Conservation (phyloP, 2,329 filamentous ascomycete species). For the Colletotrichum phormii region DNA sequence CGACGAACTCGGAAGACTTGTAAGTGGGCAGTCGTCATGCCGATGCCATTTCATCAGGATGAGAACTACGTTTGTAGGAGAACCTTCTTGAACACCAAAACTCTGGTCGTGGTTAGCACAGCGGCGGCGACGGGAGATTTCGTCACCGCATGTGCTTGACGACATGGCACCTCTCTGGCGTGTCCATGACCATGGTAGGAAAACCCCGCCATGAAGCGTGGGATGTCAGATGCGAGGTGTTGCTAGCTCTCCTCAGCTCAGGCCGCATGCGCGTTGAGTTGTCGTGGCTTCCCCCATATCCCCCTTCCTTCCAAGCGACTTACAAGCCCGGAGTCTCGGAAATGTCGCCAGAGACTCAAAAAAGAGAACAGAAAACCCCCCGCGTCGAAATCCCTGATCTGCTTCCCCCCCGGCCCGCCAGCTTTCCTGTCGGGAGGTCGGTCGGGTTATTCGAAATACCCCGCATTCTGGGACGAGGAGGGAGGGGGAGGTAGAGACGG, state of each 20-base stretch:
- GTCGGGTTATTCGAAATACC: background rate
- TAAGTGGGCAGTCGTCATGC: background rate
- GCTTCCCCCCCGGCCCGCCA: background rate
- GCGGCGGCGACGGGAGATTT: background rate
- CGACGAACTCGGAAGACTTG: background rate
- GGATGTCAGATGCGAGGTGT: no score
- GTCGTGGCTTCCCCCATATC: no score
- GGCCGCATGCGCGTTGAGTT: no score
- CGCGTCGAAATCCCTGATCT: no score
- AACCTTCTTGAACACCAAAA: background rate
- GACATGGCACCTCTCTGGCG: background rate
- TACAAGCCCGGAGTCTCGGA: no score
- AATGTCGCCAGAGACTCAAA: no score
- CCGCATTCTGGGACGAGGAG: conserved; percentile 1
- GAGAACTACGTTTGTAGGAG: background rate
- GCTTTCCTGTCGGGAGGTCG: background rate
- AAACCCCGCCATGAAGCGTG: no score
- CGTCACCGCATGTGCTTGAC: background rate
- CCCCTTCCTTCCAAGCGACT: no score
- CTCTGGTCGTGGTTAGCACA: background rate
- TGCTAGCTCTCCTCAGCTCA: no score
- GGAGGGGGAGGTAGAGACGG: background rate
- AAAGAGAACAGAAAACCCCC: no score
- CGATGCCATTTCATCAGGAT: background rate
- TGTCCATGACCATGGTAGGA: background rate